Percentiles rank a stretch among this genome's conserved stretches.
Evolutionary conservation across 2,329 filamentous ascomycete species (phyloP).

Genomic region (Xylaria sp.): DNA sequence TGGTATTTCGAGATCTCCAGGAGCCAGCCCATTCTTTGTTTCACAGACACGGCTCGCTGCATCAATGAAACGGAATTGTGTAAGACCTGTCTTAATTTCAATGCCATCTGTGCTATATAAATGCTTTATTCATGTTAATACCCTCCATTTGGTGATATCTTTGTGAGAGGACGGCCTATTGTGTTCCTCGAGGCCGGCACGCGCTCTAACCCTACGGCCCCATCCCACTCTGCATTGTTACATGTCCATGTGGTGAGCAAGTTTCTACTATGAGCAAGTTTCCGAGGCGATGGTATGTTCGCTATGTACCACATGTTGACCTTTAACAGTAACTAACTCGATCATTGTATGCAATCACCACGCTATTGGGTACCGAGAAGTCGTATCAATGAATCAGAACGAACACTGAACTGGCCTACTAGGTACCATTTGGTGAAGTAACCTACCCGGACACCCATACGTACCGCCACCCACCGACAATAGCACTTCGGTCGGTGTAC

Average conservation of each 20-base stretch:
- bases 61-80: background rate
- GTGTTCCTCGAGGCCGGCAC: background rate
- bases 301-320: too few species aligned
- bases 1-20: background rate
- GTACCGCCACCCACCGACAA: too few species aligned
- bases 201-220: background rate
- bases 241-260: constrained; percentile 16
- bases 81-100: constrained; percentile 3
- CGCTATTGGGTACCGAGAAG: too few species aligned
- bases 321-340: too few species aligned
- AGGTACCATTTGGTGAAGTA: too few species aligned
- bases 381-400: too few species aligned
- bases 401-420: too few species aligned
- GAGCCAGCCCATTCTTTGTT: background rate
- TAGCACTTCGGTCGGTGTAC: too few species aligned
- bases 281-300: background rate
- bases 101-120: background rate
- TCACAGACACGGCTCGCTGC: background rate
- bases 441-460: too few species aligned
- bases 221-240: constrained; percentile 11
- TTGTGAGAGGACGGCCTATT: background rate
- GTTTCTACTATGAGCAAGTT: constrained; percentile 25
- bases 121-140: background rate
- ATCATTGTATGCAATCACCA: too few species aligned
- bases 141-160: background rate